phyloP scores from a whole-genome alignment of 2,329 filamentous ascomycete species.

The Sarocladium kiliense region DNA sequence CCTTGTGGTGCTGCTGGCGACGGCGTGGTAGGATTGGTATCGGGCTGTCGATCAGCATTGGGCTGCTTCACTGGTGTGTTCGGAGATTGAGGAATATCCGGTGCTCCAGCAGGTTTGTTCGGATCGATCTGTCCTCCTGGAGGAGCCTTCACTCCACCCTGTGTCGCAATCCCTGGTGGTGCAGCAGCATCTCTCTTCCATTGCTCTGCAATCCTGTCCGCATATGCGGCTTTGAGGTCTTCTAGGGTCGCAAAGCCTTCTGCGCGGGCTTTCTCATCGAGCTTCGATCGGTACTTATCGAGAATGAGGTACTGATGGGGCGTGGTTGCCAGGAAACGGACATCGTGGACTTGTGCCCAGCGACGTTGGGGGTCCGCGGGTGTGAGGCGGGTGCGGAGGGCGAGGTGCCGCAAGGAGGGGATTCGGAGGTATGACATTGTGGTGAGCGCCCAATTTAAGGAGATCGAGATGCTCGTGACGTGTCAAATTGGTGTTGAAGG shows the following conservation, averaged over 20 bases:
- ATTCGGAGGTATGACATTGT: conserved; percentile 45
- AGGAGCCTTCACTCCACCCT: conserved; percentile 13
- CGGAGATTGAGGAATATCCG: conserved; percentile 12
- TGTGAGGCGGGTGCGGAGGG: conserved; percentile 23
- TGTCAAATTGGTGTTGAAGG: not conserved
- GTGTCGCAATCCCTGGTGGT: conserved; percentile 12
- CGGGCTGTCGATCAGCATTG: conserved; percentile 2
- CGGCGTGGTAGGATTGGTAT: not conserved
- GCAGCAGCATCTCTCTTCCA: conserved; percentile 60
- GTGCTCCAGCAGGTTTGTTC: not conserved
- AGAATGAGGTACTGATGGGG: conserved; percentile 61
- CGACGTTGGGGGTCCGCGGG: conserved; percentile 55
- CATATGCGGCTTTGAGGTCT: conserved; percentile 75
- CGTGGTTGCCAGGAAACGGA: conserved; percentile 82
- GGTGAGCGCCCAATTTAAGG: not conserved
- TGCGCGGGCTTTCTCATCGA: conserved; percentile 73
- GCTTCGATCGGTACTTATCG: conserved; percentile 84
- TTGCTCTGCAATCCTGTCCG: conserved; percentile 72
- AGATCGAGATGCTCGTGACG: not conserved
- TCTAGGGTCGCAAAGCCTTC: conserved; percentile 66
- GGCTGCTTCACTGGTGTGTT: conserved; percentile 12
- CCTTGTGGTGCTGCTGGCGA: not conserved
- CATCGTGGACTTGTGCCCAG: conserved; percentile 89
- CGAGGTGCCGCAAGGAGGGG: conserved; percentile 43
- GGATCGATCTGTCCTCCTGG: conserved; percentile 4